Evolutionary conservation across 2,329 filamentous ascomycete genomes (phyloP).

Genomic region (Diaporthe capsici): DNA sequence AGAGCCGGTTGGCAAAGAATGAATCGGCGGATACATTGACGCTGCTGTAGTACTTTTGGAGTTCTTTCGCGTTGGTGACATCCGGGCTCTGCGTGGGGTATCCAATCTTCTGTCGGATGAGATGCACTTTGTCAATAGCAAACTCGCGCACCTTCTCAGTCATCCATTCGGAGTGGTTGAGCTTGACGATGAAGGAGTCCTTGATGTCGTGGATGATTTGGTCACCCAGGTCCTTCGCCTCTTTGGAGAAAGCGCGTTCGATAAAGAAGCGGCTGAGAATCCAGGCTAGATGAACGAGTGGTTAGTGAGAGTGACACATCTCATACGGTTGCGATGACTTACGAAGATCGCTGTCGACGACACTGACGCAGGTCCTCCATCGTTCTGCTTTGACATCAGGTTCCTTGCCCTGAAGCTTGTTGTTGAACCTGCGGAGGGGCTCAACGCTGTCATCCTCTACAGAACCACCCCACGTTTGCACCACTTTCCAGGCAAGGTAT

Average conservation of each 20-base stretch:
- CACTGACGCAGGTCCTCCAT: constrained; percentile 75
- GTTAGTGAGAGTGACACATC: not conserved
- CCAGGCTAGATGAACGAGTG: constrained; percentile 67
- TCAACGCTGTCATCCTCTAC: constrained; percentile 73
- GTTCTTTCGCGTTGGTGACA: constrained; percentile 68
- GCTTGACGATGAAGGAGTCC: constrained; percentile 72
- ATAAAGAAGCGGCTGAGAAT: constrained; percentile 80
- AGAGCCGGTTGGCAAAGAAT: constrained; percentile 72
- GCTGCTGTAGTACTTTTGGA: constrained; percentile 69
- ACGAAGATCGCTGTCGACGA: constrained; percentile 67
- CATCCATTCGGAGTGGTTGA: constrained; percentile 75
- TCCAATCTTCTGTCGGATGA: constrained; percentile 78
- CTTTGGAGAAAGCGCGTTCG: constrained; percentile 75
- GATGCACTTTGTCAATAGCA: constrained; percentile 75
- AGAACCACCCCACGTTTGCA: constrained; percentile 71
- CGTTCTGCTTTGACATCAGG: constrained; percentile 73
- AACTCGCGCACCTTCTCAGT: constrained; percentile 70
- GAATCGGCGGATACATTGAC: constrained; percentile 64
- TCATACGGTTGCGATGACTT: not conserved
- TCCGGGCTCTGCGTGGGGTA: constrained; percentile 74
- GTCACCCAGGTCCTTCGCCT: constrained; percentile 76
- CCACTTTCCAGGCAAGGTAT: constrained; percentile 76
- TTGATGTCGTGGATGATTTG: constrained; percentile 81
- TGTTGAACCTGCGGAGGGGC: constrained; percentile 72
- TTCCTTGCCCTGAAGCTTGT: constrained; percentile 73